These are phyloP conservation scores for Astragalus membranaceus DNA, from an alignment of 306 rosid genomes.

Conservation along the genomic window DNA sequence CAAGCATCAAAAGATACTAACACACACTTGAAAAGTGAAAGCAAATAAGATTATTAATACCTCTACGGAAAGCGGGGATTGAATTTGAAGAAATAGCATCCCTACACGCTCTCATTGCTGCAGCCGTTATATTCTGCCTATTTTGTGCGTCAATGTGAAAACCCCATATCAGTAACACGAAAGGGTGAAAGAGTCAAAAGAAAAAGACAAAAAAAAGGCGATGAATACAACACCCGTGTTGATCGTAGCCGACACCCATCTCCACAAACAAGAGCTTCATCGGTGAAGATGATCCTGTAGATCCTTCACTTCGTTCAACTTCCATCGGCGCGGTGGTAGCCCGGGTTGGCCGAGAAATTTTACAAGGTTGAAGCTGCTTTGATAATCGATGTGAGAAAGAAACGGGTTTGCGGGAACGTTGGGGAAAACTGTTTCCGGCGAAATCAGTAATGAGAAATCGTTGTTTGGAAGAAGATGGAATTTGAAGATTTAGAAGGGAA, in stretches of 20 bases:
- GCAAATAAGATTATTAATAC: constrained; percentile 15
- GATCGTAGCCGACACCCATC: constrained; percentile 98
- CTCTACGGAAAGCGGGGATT: constrained; percentile 91
- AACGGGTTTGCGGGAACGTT: constrained; percentile 12
- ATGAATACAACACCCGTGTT: constrained; percentile 58
- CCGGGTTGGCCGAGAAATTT: constrained; percentile 24
- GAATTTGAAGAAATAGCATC: constrained; percentile 96
- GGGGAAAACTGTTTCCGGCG: not conserved
- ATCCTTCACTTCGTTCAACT: constrained; percentile 26
- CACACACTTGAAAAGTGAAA: not conserved
- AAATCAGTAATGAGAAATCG: not conserved
- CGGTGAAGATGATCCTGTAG: constrained; percentile 25
- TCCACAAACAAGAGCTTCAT: constrained; percentile 92
- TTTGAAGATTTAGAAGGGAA: constrained; percentile 28
- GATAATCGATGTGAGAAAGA: constrained; percentile 23
- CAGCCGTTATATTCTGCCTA: constrained; percentile 84
- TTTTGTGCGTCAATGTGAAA: not conserved
- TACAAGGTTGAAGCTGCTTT: constrained; percentile 18
- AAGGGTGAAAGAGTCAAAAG: too few species aligned
- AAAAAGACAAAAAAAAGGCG: not conserved
- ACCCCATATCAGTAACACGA: not conserved
- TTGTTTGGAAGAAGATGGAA: not conserved
- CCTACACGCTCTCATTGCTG: constrained; percentile 93
- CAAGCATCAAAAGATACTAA: not conserved
- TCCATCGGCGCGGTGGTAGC: constrained; percentile 60